Base-by-base conservation (phyloP, 78 protist species). In the Dictyostelium citrinum region DNA sequence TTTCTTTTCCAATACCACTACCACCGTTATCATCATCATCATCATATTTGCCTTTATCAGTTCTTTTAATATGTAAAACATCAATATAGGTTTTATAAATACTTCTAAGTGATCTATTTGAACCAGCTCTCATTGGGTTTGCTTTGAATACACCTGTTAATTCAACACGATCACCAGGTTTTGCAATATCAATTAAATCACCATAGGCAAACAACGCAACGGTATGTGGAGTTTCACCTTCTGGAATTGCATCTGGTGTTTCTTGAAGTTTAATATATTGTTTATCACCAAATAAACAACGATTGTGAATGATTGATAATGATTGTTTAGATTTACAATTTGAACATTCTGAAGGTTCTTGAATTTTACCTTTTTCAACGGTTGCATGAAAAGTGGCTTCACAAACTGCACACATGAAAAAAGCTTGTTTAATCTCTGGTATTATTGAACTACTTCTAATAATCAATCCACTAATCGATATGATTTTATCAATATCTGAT, bases 91-190 rank as follows among this genome's bases (percentile, higher is more conserved):
- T 94, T 46, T 88, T 90, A 80, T 83, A 95, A 72, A 94, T 55
- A n/a, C 96, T 37, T 68, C 94, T 72, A 29, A 91, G n/a, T 4
- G 91, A 61, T 35, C 91, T 72, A 58, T 24, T 91, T 12, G 82
- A 71, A 43, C 81, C 72, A 12, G 91, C 90, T 46, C 93, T 81
- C 78, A 71, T 86, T 45, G 96, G 91, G 84, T 81, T 76, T 1
- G 96, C 90, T 68, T 98, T 93, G 81, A 88, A 98, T 20, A 99
- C 91, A 33, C 99, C 99, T 8, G 99, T 98, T 22, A 99, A 91
- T 43, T 97, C 98, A 16, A 98, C 96, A 45, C 99, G 96, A 68
- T 99, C 99, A 24, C 99, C 99, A 0, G 99, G 99, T 46, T 79
- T 97, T 2, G 85, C 91, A 16, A 61, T 37, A 71, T 99, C 99